phyloP scores from a whole-genome alignment of 441 rosid species.

The Macaranga tanarius region DNA sequence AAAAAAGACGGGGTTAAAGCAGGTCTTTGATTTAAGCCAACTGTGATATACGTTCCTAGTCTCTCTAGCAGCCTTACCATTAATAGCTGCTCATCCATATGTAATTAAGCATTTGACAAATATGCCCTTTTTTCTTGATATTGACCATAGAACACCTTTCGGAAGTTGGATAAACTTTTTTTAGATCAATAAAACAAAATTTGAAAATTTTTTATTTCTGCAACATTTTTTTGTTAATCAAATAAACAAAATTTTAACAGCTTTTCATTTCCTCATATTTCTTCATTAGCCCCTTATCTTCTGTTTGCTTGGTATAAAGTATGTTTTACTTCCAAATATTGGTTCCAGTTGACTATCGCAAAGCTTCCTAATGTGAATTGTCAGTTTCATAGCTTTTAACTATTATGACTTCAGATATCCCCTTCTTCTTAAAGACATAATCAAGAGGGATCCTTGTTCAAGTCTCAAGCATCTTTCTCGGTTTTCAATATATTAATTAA shows the following conservation, averaged over 20 bases:
- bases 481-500: not conserved
- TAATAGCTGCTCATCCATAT: not conserved
- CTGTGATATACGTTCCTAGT: not conserved
- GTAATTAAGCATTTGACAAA: not conserved
- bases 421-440: not conserved
- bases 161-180: not conserved
- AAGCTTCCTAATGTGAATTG: not conserved
- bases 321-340: not conserved
- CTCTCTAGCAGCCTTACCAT: not conserved
- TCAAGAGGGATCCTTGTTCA: not conserved
- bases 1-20: not conserved
- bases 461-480: not conserved
- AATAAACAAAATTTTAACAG: no score
- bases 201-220: not conserved
- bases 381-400: not conserved
- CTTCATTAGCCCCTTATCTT: not conserved
- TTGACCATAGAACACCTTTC: not conserved
- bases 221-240: not conserved
- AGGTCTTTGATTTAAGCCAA: not conserved
- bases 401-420: not conserved
- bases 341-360: not conserved
- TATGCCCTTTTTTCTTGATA: not conserved
- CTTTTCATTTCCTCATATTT: not conserved
- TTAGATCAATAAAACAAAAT: not conserved
- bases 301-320: not conserved